Conservation (phyloP, 257 asterid genomes). For the Solanum raphanifolium region DNA sequence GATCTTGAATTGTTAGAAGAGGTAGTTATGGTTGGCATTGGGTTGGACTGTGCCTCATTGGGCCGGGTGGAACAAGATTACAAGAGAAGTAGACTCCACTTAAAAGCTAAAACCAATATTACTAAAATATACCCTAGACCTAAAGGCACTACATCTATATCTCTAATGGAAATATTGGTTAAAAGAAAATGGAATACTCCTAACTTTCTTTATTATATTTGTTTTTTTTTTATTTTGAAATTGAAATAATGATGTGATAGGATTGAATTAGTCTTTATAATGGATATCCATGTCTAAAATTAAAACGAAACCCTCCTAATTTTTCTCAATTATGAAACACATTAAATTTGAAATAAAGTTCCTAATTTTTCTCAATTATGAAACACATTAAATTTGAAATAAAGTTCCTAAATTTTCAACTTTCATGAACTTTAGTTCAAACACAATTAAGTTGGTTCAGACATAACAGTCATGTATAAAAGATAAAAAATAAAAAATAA, state of each 20-base stretch:
- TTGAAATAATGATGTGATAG: background rate
- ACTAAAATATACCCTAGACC: background rate
- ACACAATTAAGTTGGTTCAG: background rate
- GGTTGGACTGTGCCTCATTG: constrained; percentile 22
- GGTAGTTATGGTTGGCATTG: constrained; percentile 14
- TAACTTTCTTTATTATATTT: background rate
- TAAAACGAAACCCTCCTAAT: background rate
- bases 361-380: background rate
- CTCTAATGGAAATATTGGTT: background rate
- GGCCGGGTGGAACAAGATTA: constrained; percentile 19
- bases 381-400: background rate
- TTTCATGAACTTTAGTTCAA: background rate
- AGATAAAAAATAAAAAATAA: too few species aligned
- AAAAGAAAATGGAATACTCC: background rate
- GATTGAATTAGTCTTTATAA: background rate
- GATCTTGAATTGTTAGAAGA: constrained; percentile 6
- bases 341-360: too few species aligned
- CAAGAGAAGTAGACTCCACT: constrained; percentile 21
- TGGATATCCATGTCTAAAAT: background rate
- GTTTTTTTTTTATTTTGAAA: background rate
- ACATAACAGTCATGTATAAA: too few species aligned
- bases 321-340: too few species aligned
- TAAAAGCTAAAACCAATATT: background rate
- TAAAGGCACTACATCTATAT: background rate
- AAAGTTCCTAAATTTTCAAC: background rate